phyloP scores from a whole-genome alignment of 805 yeast genomes.

The Isabelozyma pseudorhagii region DNA sequence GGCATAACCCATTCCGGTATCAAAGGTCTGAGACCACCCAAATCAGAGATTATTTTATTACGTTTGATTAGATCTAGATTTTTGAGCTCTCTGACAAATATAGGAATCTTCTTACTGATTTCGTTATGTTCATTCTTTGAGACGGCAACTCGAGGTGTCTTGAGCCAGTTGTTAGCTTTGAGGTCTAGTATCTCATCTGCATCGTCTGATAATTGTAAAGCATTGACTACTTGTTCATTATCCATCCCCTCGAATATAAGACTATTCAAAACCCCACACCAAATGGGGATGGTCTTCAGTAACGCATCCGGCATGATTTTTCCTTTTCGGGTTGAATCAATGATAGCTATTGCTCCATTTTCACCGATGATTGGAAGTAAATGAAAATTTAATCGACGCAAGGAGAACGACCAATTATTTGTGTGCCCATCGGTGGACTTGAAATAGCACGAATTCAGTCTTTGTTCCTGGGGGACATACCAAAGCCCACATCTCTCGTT shows the following conservation, averaged over 20 bases:
- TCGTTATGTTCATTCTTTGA: slow-evolving; percentile 54
- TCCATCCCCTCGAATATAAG: slow-evolving; percentile 40
- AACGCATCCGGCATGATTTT: slow-evolving; percentile 83
- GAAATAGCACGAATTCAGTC: slow-evolving; percentile 57
- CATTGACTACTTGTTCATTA: neutral
- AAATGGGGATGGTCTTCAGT: slow-evolving; percentile 83
- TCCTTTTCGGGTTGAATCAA: slow-evolving; percentile 86
- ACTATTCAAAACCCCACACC: slow-evolving; percentile 79
- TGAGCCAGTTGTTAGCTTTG: slow-evolving; percentile 8
- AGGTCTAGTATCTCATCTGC: neutral
- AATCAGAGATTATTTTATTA: slow-evolving; percentile 3
- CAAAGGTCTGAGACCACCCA: slow-evolving; percentile 38
- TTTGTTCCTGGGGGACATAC: slow-evolving; percentile 56
- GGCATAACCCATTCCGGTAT: slow-evolving; percentile 74
- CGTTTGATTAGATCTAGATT: slow-evolving; percentile 38
- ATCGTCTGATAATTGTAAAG: neutral
- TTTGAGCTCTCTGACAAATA: slow-evolving; percentile 43
- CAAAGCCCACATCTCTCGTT: slow-evolving; percentile 87
- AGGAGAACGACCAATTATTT: slow-evolving; percentile 74
- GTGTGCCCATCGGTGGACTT: slow-evolving; percentile 92
- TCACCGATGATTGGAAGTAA: slow-evolving; percentile 47
- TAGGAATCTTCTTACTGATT: slow-evolving; percentile 47
- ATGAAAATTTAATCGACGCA: slow-evolving; percentile 73
- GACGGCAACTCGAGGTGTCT: slow-evolving; percentile 33
- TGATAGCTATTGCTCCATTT: slow-evolving; percentile 52